Evolutionary conservation across 2,329 filamentous ascomycete species (phyloP), one percentile per base, ranked within the genome.

Genomic region (Ustilaginoidea virens): DNA sequence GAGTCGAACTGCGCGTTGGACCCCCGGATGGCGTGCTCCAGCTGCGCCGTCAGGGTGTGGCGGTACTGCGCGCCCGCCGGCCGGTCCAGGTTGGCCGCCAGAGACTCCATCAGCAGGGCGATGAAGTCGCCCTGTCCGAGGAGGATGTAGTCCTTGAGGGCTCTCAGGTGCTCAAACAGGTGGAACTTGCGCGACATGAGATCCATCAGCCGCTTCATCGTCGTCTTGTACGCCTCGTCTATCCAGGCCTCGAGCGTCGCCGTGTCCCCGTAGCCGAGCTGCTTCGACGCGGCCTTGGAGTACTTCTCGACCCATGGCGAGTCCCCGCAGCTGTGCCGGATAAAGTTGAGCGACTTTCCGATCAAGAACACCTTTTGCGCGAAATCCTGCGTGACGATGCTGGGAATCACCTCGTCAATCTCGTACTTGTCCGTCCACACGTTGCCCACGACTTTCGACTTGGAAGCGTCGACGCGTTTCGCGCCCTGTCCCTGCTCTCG

Each of bases 391-490:
- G 83, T 92, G 41, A 94, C 85, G 45, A 96, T 96, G 23, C 78
- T 86, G 0, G 90, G 90, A 15, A 94, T 75, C 80, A 94, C 90
- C 27, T 70, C 66, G 33, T 81, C 76, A 22, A 94, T 65, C 45
- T 82, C 80, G 55, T 93, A 98, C 50, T 96, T 96, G 53, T 93
- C 85, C 51, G 96, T 86, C 90, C 90, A 98, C 2, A 96, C 86
- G 39, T 86, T 94, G 21, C 79, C 86, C 11, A 81, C 80, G 15
- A 72, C 77, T 27, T 64, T 66, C 28, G 60, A 58, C 40, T 62
- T 66, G 27, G 53, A 45, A 33, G 63, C 58, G 35, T 70, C 61
- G 44, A 60, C 49, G 43, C 60, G 50, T 37, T 56, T 39, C 5
- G 43, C 35, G 29, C 75, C 69, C 41, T 87, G 82, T 29, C 75